phyloP scores from a whole-genome alignment of 345 rosid genomes.

The Zanthoxylum bungeanum region DNA sequence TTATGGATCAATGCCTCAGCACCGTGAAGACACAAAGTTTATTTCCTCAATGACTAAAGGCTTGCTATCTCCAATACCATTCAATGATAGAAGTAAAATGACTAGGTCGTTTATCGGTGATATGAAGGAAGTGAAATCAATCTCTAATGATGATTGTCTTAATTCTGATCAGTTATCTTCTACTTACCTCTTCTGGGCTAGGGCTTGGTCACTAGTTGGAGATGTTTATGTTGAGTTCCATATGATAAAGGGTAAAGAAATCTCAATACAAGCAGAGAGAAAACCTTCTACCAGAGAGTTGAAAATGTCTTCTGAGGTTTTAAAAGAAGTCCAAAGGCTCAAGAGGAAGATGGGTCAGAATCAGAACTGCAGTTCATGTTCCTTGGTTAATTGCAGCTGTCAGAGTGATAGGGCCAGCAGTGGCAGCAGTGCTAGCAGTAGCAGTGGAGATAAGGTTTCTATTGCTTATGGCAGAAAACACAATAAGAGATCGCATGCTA shows the following conservation, averaged over 20 bases:
- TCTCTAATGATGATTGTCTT: slow-evolving; percentile 30
- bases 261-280: slow-evolving; percentile 33
- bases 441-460: slow-evolving; percentile 41
- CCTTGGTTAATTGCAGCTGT: slow-evolving; percentile 90
- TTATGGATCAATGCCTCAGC: slow-evolving; percentile 94
- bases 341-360: slow-evolving; percentile 64
- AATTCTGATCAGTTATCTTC: slow-evolving; percentile 54
- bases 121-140: slow-evolving; percentile 33
- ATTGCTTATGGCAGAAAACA: slow-evolving; percentile 55
- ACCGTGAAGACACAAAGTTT: slow-evolving; percentile 61
- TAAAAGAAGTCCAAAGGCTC: slow-evolving; percentile 81
- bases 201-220: slow-evolving; percentile 87
- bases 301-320: slow-evolving; percentile 79
- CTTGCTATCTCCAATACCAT: slow-evolving; percentile 27
- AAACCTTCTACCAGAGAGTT: slow-evolving; percentile 45
- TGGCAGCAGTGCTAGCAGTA: slow-evolving; percentile 90
- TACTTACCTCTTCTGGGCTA: slow-evolving; percentile 79
- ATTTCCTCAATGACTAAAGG: slow-evolving; percentile 62
- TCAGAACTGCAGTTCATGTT: slow-evolving; percentile 76
- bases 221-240: slow-evolving; percentile 84
- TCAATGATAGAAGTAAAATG: slow-evolving; percentile 20
- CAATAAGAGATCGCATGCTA: slow-evolving; percentile 44
- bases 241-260: slow-evolving; percentile 52
- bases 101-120: slow-evolving; percentile 29
- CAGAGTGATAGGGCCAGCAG: slow-evolving; percentile 91